Percentiles rank a stretch among this genome's conserved stretches.
phyloP scores from a whole-genome alignment of 2,329 filamentous ascomycete species.

The Atkinsonella texensis region DNA sequence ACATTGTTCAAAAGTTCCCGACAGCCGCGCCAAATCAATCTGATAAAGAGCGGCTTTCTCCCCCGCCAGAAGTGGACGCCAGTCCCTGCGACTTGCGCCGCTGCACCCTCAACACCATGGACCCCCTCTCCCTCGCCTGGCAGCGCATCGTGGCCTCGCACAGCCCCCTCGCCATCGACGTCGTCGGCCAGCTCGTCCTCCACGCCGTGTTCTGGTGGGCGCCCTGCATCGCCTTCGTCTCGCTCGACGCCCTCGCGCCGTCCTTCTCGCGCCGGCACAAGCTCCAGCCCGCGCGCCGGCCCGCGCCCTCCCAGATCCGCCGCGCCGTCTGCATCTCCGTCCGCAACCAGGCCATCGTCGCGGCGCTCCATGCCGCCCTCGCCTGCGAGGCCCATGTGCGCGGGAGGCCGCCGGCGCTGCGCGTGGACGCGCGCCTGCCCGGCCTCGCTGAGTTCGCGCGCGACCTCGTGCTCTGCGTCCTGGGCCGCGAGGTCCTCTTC shows the following conservation, averaged over 20 bases:
- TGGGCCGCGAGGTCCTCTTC: slow-evolving; percentile 38
- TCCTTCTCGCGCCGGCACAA: slow-evolving; percentile 38
- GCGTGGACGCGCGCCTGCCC: slow-evolving; percentile 26
- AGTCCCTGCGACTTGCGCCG: too few relatives aligned
- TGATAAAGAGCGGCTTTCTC: too few relatives aligned
- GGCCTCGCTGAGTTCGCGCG: slow-evolving; percentile 20
- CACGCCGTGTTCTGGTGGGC: slow-evolving; percentile 36
- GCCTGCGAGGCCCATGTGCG: slow-evolving; percentile 7
- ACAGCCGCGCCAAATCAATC: too few relatives aligned
- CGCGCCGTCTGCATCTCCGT: slow-evolving; percentile 31
- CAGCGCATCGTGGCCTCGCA: slow-evolving; percentile 13
- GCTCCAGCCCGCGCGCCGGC: slow-evolving; percentile 40
- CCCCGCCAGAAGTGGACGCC: too few relatives aligned
- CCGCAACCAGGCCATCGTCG: slow-evolving; percentile 34
- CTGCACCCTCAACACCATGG: too few relatives aligned
- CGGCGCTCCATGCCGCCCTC: slow-evolving; percentile 17
- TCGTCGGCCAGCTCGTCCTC: slow-evolving; percentile 26
- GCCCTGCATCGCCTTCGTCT: slow-evolving; percentile 28
- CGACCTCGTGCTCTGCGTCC: slow-evolving; percentile 29
- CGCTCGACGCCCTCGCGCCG: slow-evolving; percentile 31
- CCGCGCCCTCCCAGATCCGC: slow-evolving; percentile 29
- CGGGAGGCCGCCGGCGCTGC: slow-evolving; percentile 21
- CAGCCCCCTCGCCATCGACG: slow-evolving; percentile 24
- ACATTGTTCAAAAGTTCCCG: too few relatives aligned
- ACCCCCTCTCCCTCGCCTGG: slow-evolving; percentile 10